phyloP scores from a whole-genome alignment of 441 rosid genomes.

The Euphorbia neoarborescens region DNA sequence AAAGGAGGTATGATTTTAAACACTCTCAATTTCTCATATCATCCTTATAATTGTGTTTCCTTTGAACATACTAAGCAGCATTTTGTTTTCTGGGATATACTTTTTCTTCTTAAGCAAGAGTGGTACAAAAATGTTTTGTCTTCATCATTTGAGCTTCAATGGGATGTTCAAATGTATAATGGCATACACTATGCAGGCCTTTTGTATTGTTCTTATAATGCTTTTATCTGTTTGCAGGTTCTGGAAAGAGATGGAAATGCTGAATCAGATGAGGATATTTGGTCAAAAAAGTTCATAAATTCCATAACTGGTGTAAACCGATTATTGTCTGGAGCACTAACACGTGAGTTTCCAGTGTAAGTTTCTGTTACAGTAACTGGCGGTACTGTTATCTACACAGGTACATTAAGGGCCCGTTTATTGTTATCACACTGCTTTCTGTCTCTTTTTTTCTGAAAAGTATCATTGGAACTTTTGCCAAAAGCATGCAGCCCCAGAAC shows the following conservation, averaged over 20 bases:
- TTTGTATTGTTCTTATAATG: conserved; percentile 11
- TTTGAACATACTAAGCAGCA: background rate
- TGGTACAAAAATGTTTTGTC: background rate
- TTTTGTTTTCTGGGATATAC: background rate
- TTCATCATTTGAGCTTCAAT: background rate
- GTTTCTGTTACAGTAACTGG: conserved; percentile 22
- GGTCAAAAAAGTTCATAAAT: conserved; percentile 59
- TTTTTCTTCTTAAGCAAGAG: too few species aligned
- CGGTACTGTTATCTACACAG: background rate
- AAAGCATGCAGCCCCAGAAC: too few species aligned
- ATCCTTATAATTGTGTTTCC: background rate
- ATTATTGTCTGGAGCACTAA: conserved; percentile 52
- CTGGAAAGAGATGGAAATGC: conserved; percentile 35
- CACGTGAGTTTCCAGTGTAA: conserved; percentile 78
- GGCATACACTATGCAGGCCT: background rate
- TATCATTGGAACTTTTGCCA: too few species aligned
- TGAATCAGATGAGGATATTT: conserved; percentile 52
- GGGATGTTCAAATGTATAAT: background rate
- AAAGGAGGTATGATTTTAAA: conserved; percentile 42
- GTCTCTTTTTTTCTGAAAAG: too few species aligned
- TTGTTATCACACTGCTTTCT: too few species aligned
- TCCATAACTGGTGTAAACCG: conserved; percentile 56
- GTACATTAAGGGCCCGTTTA: too few species aligned
- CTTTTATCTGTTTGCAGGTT: conserved; percentile 32
- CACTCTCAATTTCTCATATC: background rate